Evolutionary conservation across 1,284 basidiomycete genomes (phyloP).

Genomic region (Malassezia restricta): DNA sequence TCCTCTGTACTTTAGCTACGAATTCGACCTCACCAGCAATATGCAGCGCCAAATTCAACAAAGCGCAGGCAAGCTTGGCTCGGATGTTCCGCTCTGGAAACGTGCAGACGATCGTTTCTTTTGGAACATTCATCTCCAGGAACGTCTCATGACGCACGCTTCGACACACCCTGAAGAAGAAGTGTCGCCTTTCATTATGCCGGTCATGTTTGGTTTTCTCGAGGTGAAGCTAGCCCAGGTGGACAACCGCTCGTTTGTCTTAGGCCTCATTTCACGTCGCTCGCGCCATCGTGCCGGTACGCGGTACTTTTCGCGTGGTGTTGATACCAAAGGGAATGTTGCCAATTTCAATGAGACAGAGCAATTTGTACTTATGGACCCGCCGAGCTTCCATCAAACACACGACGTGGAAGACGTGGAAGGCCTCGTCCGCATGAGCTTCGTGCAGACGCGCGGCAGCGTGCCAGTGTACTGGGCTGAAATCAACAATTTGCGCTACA

Average conservation of each 20-base stretch:
- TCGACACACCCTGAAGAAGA: constrained; percentile 49
- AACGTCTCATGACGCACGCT: constrained; percentile 24
- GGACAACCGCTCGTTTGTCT: constrained; percentile 66
- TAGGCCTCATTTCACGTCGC: constrained; percentile 80
- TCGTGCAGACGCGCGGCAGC: constrained; percentile 81
- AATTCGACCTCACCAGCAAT: constrained; percentile 75
- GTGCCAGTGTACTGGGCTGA: constrained; percentile 95
- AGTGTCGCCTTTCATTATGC: constrained; percentile 72
- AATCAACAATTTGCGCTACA: constrained; percentile 88
- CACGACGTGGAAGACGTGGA: constrained; percentile 49
- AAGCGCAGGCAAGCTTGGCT: constrained; percentile 49
- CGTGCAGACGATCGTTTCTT: constrained; percentile 88
- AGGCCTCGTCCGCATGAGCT: constrained; percentile 56
- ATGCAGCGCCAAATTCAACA: constrained; percentile 66
- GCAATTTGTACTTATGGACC: constrained; percentile 52
- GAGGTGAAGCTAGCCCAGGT: constrained; percentile 68
- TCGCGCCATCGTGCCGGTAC: constrained; percentile 89
- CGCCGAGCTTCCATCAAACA: constrained; percentile 9
- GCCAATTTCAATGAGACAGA: constrained; percentile 50
- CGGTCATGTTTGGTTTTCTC: constrained; percentile 54
- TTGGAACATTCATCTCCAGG: constrained; percentile 69
- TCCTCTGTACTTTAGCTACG: constrained; percentile 79
- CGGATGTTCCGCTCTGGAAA: constrained; percentile 54
- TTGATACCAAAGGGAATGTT: constrained; percentile 57
- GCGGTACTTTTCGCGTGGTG: constrained; percentile 87